A percentile compares a stretch with the other conserved stretches of the same genome.
Conservation (phyloP, 75 land plant genomes). For the Sequoia sempervirens region DNA sequence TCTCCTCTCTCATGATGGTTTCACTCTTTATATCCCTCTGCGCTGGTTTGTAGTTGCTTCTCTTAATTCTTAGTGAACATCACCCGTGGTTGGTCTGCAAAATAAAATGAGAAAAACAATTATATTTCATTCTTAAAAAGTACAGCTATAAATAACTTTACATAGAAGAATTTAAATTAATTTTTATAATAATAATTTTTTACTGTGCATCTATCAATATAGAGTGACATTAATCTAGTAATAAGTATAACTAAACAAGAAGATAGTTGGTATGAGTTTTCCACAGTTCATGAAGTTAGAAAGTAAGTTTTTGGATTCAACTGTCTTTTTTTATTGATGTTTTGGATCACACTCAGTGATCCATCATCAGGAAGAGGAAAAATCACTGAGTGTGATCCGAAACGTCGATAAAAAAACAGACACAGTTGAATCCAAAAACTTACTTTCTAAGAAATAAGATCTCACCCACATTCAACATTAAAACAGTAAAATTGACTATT, state of each 20-base stretch:
- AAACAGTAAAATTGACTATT: not conserved
- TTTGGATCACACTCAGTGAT: too few relatives aligned
- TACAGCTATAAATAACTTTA: not conserved
- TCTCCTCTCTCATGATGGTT: not conserved
- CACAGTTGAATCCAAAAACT: too few relatives aligned
- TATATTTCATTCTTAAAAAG: not conserved
- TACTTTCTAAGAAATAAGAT: too few relatives aligned
- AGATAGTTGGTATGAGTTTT: too few relatives aligned
- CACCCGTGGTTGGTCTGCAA: conserved; percentile 18
- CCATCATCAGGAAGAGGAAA: too few relatives aligned
- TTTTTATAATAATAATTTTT: too few relatives aligned
- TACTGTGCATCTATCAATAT: not conserved
- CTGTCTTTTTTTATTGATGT: too few relatives aligned
- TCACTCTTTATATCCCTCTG: not conserved
- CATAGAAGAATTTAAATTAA: not conserved
- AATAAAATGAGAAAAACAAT: not conserved
- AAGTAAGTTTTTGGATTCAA: too few relatives aligned
- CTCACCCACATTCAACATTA: not conserved
- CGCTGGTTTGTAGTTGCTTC: not conserved
- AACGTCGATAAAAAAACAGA: too few relatives aligned
- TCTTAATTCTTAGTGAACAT: not conserved
- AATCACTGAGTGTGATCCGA: too few relatives aligned
- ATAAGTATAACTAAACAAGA: not conserved
- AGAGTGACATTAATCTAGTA: not conserved
- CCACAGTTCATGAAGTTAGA: too few relatives aligned